Conservation (phyloP, 305 asterid species). For the Solanum hybrid region DNA sequence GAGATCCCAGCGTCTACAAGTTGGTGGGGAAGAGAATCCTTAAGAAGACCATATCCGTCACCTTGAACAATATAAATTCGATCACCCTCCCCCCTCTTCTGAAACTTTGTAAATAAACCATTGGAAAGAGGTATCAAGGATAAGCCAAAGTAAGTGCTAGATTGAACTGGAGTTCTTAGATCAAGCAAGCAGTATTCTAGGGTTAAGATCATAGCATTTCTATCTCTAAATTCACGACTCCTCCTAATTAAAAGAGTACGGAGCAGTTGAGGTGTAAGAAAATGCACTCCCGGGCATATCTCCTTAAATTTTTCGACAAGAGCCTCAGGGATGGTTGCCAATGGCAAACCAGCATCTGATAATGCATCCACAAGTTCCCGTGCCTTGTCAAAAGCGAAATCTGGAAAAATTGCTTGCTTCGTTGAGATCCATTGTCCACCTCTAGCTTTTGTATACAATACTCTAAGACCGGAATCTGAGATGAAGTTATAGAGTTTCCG, state of each 20-base stretch:
- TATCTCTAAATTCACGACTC: slow-evolving; percentile 68
- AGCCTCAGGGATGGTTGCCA: slow-evolving; percentile 55
- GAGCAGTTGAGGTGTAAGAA: slow-evolving; percentile 84
- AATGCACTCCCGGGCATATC: slow-evolving; percentile 65
- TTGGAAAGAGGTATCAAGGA: slow-evolving; percentile 83
- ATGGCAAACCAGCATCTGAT: slow-evolving; percentile 83
- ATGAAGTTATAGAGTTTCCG: slow-evolving; percentile 63
- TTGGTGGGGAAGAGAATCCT: slow-evolving; percentile 75
- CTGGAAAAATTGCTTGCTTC: slow-evolving; percentile 93
- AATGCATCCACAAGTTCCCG: slow-evolving; percentile 68
- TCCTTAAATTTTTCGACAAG: slow-evolving; percentile 67
- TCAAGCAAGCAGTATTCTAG: slow-evolving; percentile 94
- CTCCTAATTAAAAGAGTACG: slow-evolving; percentile 67
- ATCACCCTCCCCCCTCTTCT: slow-evolving; percentile 64
- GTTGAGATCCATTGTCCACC: slow-evolving; percentile 96
- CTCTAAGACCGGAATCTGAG: slow-evolving; percentile 65
- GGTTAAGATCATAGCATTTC: slow-evolving; percentile 69
- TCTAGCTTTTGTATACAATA: slow-evolving; percentile 67
- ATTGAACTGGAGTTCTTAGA: slow-evolving; percentile 46
- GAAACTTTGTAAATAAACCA: slow-evolving; percentile 67
- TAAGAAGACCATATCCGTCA: slow-evolving; percentile 75
- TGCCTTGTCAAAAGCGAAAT: slow-evolving; percentile 66
- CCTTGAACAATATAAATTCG: slow-evolving; percentile 72
- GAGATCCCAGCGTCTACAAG: slow-evolving; percentile 65
- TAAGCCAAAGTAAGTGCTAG: slow-evolving; percentile 64